Evolutionary conservation across 345 rosid species (phyloP).

Genomic region (Boechera stricta): DNA sequence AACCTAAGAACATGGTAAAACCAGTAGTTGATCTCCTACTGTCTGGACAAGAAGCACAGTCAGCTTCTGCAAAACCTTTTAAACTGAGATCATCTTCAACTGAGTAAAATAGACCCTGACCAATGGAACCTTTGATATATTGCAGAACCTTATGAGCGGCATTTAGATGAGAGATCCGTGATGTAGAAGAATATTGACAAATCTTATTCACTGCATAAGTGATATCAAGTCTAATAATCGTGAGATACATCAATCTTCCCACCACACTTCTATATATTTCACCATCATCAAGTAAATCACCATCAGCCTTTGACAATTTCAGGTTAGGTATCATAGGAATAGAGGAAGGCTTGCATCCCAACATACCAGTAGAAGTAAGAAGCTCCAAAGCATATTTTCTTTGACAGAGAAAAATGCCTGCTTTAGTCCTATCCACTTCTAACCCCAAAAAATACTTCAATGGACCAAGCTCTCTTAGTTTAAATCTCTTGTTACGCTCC

Average conservation of each 20-base stretch:
- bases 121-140: neutral
- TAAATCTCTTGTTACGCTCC: neutral
- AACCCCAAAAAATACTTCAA: neutral
- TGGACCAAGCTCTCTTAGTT: neutral
- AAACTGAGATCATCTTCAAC: neutral
- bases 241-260: neutral
- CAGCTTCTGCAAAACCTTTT: neutral
- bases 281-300: neutral
- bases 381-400: neutral
- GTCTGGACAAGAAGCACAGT: too few species aligned
- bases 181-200: neutral
- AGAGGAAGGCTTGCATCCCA: neutral
- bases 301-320: neutral
- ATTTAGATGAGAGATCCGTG: neutral
- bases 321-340: neutral
- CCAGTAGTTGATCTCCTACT: too few species aligned
- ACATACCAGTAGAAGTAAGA: neutral
- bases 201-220: neutral
- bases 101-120: neutral
- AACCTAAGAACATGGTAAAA: too few species aligned
- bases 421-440: neutral
- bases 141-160: neutral
- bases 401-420: accelerated
- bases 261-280: neutral
- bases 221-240: neutral